Base-by-base conservation (phyloP, 306 rosid genomes). In the Parietaria judaica region DNA sequence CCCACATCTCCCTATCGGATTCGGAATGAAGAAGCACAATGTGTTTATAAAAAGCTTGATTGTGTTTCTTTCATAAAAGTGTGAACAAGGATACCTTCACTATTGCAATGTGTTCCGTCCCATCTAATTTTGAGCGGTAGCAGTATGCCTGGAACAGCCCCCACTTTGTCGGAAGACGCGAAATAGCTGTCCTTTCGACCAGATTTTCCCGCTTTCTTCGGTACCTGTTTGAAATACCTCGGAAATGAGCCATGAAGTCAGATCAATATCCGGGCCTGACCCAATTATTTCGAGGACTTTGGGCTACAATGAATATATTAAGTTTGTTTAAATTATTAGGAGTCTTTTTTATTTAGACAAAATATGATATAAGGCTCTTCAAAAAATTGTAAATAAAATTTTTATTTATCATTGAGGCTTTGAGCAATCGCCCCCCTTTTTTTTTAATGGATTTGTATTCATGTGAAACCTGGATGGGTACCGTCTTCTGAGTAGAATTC, bases 111-210 rank as follows among this genome's bases (percentile, higher is more conserved):
- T 90, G 96, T 76, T 90, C 96, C 10, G 82, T 85, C 65, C 87
- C 86, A 51, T 85, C 94, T 57, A 87, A 64, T 77, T 81, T 84
- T 51, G 97, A 90, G 50, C 64, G 46, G 36, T 90, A 90, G 75
- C 97, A 79, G 51, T 87, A 81, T 54, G 96, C 84, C 65, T 81
- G 74, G 75, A 87, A 90, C 36, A 64, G 58, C 53, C 97, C 96
- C 97, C 97, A 87, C 74, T 85, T 87, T 0, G 87, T 90, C 44
- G 96, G 91, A 34, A 90, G 39, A 52, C 88, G 81, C 0, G 94
- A 83, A 53, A 81, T 66, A 4, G 71, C 80, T 2, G 72, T 79
- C 79, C 94, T 83, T 78, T 87, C 90, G 12, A 90, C 85, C 67
- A 90, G 14, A n/a, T 76, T 83, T 67, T 90, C 97, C 65, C 94